phyloP scores from a whole-genome alignment of 192 early-diverging fungal genomes.

The Coemansia sp. region DNA sequence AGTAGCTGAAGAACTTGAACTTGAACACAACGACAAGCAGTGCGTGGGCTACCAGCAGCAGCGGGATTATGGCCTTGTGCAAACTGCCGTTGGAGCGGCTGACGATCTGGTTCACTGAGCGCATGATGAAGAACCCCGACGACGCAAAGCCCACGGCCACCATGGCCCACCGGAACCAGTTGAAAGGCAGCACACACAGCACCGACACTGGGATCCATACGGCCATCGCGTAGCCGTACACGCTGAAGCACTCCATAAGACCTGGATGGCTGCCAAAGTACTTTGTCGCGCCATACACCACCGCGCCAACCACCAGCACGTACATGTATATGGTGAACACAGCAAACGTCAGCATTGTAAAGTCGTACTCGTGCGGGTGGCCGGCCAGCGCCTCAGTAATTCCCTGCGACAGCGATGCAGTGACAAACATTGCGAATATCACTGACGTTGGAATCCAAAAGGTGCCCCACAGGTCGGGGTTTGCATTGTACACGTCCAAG shows the following conservation, averaged over 20 bases:
- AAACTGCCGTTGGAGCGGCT: conserved; percentile 68
- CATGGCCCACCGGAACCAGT: conserved; percentile 80
- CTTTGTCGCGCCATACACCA: conserved; percentile 79
- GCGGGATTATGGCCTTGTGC: conserved; percentile 67
- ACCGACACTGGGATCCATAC: conserved; percentile 89
- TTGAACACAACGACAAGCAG: conserved; percentile 77
- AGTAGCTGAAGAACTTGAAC: conserved; percentile 81
- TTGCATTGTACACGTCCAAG: conserved; percentile 71
- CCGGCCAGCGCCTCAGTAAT: conserved; percentile 69
- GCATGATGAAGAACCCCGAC: conserved; percentile 63
- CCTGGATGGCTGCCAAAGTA: conserved; percentile 82
- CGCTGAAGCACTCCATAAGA: conserved; percentile 82
- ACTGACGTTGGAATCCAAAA: conserved; percentile 98
- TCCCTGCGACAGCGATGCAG: conserved; percentile 83
- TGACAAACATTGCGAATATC: conserved; percentile 94
- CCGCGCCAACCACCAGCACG: conserved; percentile 63
- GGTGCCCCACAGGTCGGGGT: conserved; percentile 97
- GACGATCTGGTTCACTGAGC: conserved; percentile 58
- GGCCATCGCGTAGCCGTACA: conserved; percentile 90
- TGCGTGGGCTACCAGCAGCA: conserved; percentile 66
- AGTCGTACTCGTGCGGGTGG: conserved; percentile 68
- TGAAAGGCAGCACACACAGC: conserved; percentile 78
- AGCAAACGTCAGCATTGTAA: conserved; percentile 80
- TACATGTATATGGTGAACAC: conserved; percentile 82
- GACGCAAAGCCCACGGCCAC: conserved; percentile 72